Percentiles rank a stretch among this genome's conserved stretches.
Conservation (phyloP, 2,329 filamentous ascomycete species). For the Scorias spongiosa region DNA sequence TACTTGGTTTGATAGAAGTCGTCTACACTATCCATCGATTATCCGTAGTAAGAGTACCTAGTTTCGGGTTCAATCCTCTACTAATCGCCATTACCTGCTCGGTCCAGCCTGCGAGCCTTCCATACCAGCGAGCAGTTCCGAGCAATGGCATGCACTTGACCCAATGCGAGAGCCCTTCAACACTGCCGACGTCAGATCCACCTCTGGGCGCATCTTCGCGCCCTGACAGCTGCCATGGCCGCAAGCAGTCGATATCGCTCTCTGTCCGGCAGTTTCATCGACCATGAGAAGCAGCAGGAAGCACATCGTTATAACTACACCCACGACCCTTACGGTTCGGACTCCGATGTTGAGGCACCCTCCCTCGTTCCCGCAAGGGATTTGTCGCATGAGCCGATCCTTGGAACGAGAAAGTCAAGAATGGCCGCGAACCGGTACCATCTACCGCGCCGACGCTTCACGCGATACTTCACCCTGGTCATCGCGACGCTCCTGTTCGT, state of each 20-base stretch:
- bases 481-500: conserved; percentile 55
- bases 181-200: neutral
- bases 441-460: conserved; percentile 42
- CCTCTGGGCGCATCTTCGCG: neutral
- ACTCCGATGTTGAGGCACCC: conserved; percentile 11
- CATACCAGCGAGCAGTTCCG: too few relatives aligned
- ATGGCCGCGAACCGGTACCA: conserved; percentile 20
- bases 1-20: too few relatives aligned
- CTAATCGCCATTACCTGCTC: too few relatives aligned
- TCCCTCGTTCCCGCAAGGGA: conserved; percentile 17
- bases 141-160: too few relatives aligned
- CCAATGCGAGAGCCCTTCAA: too few relatives aligned
- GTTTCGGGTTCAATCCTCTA: too few relatives aligned
- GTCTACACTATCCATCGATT: too few relatives aligned
- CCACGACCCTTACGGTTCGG: neutral
- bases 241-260: conserved; percentile 14
- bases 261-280: conserved; percentile 17
- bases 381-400: conserved; percentile 15
- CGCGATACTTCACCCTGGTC: conserved; percentile 61
- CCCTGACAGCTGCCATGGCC: neutral
- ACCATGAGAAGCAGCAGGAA: conserved; percentile 25
- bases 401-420: conserved; percentile 9
- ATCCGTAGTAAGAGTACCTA: too few relatives aligned
- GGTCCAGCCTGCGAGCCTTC: too few relatives aligned
- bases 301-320: conserved; percentile 14